Evolutionary conservation across 495 filamentous ascomycete species (phyloP).

Genomic region (Copromyces sp.): DNA sequence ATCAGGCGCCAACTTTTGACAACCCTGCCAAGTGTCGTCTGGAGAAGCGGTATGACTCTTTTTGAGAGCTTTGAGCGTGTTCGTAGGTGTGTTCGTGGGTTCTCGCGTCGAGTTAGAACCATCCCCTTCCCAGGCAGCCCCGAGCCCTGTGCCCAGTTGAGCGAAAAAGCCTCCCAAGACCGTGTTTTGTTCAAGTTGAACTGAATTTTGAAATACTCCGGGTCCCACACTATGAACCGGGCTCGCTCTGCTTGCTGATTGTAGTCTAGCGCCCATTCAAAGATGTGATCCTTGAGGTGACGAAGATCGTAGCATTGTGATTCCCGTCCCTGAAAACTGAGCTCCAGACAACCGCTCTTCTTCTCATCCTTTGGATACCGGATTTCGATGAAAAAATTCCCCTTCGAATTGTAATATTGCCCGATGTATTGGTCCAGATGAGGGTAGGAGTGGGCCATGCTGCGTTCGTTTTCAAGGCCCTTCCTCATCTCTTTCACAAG

Average conservation of each 20-base stretch:
- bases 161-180: not conserved
- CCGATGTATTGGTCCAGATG: not conserved
- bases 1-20: not conserved
- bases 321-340: slow-evolving; percentile 5
- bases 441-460: not conserved
- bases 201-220: not conserved
- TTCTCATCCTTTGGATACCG: not conserved
- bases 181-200: not conserved
- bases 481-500: not conserved
- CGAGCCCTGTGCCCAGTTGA: not conserved
- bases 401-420: not conserved
- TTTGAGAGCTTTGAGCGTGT: not conserved
- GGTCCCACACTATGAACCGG: not conserved
- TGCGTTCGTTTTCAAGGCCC: not conserved
- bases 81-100: not conserved
- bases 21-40: not conserved
- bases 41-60: not conserved
- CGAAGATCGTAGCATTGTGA: slow-evolving; percentile 6
- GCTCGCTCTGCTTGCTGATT: not conserved
- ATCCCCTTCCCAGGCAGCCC: not conserved
- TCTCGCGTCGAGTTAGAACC: not conserved
- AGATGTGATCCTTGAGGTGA: not conserved
- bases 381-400: slow-evolving; percentile 7
- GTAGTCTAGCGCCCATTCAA: slow-evolving; percentile 5
- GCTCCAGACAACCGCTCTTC: not conserved